These are phyloP conservation scores for Pyrenophora tritici-repentis DNA, from an alignment of 2,329 filamentous ascomycete genomes.

Conservation along the genomic window DNA sequence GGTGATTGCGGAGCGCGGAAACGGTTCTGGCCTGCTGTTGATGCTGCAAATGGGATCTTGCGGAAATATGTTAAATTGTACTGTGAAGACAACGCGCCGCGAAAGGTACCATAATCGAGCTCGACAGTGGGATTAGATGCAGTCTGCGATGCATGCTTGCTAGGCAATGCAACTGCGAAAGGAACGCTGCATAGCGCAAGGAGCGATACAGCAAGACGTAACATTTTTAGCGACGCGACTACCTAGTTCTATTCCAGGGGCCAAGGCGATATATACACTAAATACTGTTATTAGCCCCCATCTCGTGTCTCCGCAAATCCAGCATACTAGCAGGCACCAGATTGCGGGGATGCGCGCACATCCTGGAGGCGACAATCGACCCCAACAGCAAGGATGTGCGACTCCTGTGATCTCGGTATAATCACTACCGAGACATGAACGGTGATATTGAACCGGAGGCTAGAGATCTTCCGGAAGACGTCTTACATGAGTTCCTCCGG, in stretches of 20 bases:
- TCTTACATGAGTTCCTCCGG: background rate
- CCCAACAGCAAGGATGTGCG: background rate
- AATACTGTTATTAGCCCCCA: constrained; percentile 25
- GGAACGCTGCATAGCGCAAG: constrained; percentile 11
- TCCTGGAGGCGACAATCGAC: background rate
- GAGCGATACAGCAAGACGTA: constrained; percentile 19
- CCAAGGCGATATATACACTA: constrained; percentile 7
- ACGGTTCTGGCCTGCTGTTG: constrained; percentile 62
- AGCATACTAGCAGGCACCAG: constrained; percentile 17
- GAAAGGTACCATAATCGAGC: constrained; percentile 52
- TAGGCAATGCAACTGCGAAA: constrained; percentile 16
- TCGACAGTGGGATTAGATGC: constrained; percentile 26
- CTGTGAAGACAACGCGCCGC: constrained; percentile 55
- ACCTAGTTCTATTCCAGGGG: background rate
- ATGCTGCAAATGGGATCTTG: constrained; percentile 65
- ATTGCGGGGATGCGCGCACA: constrained; percentile 20
- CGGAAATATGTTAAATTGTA: constrained; percentile 66
- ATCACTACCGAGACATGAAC: constrained; percentile 5
- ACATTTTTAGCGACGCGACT: background rate
- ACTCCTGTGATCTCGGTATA: constrained; percentile 16
- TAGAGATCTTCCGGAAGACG: background rate
- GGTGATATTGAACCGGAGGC: background rate
- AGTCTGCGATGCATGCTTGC: constrained; percentile 7
- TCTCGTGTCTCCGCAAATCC: constrained; percentile 33
- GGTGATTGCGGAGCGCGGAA: constrained; percentile 67